Evolutionary conservation across 805 yeast genomes (phyloP), one percentile per base, ranked within the genome.

Genomic region (Clavispora fructus): DNA sequence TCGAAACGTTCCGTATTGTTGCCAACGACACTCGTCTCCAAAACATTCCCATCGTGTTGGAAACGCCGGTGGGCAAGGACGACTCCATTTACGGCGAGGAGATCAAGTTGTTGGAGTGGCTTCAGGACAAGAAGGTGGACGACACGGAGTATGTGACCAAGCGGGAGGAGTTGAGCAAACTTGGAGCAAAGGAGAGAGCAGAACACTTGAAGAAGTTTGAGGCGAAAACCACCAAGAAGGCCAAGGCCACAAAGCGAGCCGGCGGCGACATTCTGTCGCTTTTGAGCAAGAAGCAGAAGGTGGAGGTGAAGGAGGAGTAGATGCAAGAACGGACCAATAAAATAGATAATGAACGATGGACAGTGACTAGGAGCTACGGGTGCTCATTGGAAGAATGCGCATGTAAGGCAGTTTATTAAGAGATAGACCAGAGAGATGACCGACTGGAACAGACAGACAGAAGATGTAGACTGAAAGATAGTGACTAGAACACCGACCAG

Each of bases 41-140:
- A 42, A 73, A 73, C 7, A 75, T 92, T 1, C 98, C 98, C 4
- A 77, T 91, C 31, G 74, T 94, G 17, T 71, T 94, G 47, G 99
- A 94, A 59, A 91, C 97, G 0, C 98, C 98, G 1, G 80, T 77
- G 13, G 79, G 72, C 4, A 72, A 82, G 37, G 85, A 83, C 55
- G 88, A 83, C 43, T 69, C 78, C 2, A 61, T 74, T 0, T 85
- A 87, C 62, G 95, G 91, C 0, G 85, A 83, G 45, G 97, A 91
- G 63, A 83, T 91, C 52, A 85, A 87, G 55, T 63, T 86, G 31
- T 68, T 94, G 42, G 94, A 89, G 62, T 88, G 95, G 92, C 67
- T 92, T 33, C 79, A 77, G 30, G 95, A 81, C 2, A 77, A 70
- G 45, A 37, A 57, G 7, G 60, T 44, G 1, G 82, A 79, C 39